These are phyloP conservation scores for Neonectria punicea DNA, from an alignment of 2,329 filamentous ascomycete species.

Conservation along the genomic window DNA sequence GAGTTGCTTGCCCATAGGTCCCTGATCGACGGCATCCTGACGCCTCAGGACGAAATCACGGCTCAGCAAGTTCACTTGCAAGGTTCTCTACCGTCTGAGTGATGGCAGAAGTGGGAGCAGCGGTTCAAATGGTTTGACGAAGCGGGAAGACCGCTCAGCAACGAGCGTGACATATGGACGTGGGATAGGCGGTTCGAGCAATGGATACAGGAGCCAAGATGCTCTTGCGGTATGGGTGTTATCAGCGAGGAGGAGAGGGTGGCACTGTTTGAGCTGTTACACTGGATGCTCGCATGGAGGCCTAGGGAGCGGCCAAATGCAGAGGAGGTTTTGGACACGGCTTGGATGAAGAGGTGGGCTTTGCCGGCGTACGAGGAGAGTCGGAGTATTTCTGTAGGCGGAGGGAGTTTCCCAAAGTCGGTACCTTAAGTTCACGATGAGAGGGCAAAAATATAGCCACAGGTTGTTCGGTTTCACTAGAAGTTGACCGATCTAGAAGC, in stretches of 20 bases:
- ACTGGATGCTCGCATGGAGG: conserved; percentile 26
- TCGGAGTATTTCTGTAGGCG: too few relatives aligned
- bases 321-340: conserved; percentile 18
- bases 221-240: conserved; percentile 1
- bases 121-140: conserved; percentile 35
- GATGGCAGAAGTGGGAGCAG: conserved; percentile 37
- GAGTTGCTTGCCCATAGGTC: conserved; percentile 44
- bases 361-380: conserved; percentile 18
- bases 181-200: conserved; percentile 24
- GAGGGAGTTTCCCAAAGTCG: too few relatives aligned
- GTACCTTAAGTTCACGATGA: too few relatives aligned
- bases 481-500: background rate
- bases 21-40: conserved; percentile 33
- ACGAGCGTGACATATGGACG: conserved; percentile 11
- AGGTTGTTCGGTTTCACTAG: too few relatives aligned
- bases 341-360: conserved; percentile 34
- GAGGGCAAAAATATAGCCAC: too few relatives aligned
- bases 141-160: conserved; percentile 21
- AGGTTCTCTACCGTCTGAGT: conserved; percentile 31
- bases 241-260: conserved; percentile 7
- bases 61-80: conserved; percentile 31
- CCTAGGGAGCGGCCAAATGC: conserved; percentile 14
- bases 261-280: conserved; percentile 18
- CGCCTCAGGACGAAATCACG: too few relatives aligned
- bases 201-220: conserved; percentile 22